Evolutionary conservation across 202 grass and related monocot species (phyloP).

Genomic region (Brachypodium distachyon): DNA sequence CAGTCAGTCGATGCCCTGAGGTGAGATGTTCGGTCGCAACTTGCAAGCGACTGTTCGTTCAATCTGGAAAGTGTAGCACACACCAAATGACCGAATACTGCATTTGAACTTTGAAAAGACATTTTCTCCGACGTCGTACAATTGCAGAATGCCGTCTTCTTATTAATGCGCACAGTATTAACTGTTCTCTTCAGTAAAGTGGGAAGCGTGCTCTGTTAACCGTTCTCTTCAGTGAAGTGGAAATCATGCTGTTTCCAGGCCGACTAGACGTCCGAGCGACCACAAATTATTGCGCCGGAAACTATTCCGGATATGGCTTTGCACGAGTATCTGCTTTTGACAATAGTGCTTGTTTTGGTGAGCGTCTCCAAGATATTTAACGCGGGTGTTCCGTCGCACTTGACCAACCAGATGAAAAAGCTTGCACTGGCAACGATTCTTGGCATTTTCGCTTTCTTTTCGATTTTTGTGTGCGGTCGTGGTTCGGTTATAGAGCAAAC

Average conservation of each 20-base stretch:
- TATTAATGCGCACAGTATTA: neutral
- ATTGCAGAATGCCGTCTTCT: neutral
- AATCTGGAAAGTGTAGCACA: neutral
- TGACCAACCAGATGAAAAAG: too few relatives aligned
- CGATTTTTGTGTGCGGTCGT: too few relatives aligned
- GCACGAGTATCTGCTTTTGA: neutral
- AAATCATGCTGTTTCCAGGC: neutral
- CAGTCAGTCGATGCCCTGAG: neutral
- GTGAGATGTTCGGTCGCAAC: neutral
- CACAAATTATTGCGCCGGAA: neutral
- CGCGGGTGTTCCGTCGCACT: too few relatives aligned
- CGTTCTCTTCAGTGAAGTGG: neutral
- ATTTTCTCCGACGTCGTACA: too few relatives aligned
- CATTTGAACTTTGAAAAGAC: neutral
- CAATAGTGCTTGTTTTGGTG: neutral
- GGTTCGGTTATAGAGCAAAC: too few relatives aligned
- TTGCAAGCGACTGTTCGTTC: neutral
- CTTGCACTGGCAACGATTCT: too few relatives aligned
- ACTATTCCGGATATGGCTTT: neutral
- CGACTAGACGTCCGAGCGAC: neutral
- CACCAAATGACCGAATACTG: neutral
- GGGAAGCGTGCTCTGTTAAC: too few relatives aligned
- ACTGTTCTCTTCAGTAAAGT: neutral
- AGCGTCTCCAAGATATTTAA: neutral
- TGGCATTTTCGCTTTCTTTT: too few relatives aligned